These are phyloP conservation scores for Senna tora DNA, from an alignment of 306 rosid genomes.

Conservation along the genomic window DNA sequence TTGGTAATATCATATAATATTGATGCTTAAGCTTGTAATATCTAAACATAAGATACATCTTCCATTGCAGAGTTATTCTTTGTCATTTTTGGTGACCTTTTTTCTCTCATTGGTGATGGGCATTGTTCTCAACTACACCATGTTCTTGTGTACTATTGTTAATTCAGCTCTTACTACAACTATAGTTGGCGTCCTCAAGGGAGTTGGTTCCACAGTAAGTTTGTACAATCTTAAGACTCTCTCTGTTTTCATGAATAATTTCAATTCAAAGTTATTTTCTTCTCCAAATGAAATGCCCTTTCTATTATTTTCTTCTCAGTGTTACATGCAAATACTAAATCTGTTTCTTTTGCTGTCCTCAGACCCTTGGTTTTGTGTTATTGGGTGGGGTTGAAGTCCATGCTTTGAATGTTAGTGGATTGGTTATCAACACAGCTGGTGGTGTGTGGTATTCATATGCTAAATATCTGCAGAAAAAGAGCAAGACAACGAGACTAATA, in stretches of 20 bases:
- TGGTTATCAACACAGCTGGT: conserved; percentile 91
- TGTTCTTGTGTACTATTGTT: conserved; percentile 95
- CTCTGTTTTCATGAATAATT: conserved; percentile 29
- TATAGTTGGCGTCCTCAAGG: conserved; percentile 96
- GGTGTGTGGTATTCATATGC: conserved; percentile 95
- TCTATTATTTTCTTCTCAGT: conserved; percentile 3
- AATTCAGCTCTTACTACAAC: conserved; percentile 96
- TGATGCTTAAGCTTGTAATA: conserved; percentile 6
- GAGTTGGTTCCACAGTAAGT: conserved; percentile 95
- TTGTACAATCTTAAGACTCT: conserved; percentile 6
- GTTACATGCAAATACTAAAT: conserved; percentile 11
- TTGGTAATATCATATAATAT: conserved; percentile 5
- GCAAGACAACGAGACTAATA: conserved; percentile 53
- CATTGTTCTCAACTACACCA: conserved; percentile 92
- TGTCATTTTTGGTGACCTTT: conserved; percentile 74
- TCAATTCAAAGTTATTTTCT: too few relatives aligned
- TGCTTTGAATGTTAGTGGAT: conserved; percentile 79
- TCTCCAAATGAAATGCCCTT: background rate
- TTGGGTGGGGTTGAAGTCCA: conserved; percentile 90
- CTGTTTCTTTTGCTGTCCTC: conserved; percentile 35
- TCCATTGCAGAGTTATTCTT: conserved; percentile 74
- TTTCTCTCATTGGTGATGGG: conserved; percentile 88
- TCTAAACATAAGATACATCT: conserved; percentile 29
- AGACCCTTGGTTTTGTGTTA: conserved; percentile 88
- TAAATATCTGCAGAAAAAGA: conserved; percentile 77